phyloP scores from a whole-genome alignment of 2,329 filamentous ascomycete species.

The Fonsecaea multimorphosa region DNA sequence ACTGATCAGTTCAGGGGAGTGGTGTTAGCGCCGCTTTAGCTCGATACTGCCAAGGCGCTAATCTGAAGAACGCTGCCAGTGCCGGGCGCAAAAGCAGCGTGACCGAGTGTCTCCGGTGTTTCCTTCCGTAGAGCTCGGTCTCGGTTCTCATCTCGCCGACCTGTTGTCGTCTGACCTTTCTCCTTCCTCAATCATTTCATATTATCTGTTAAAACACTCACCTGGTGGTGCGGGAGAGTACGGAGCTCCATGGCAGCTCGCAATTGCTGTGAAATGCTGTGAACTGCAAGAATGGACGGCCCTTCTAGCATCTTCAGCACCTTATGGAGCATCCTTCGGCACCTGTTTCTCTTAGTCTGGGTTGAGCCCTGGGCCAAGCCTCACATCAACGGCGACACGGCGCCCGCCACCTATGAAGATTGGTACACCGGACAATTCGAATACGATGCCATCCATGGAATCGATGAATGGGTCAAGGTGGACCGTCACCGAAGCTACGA shows the following conservation, averaged over 20 bases:
- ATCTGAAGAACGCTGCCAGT: background rate
- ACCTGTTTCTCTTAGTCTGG: constrained; percentile 22
- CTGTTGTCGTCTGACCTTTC: background rate
- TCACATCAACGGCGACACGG: constrained; percentile 2
- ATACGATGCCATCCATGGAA: constrained; percentile 28
- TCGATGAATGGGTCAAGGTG: constrained; percentile 28
- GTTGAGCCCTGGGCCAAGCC: constrained; percentile 29
- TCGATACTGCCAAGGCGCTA: background rate
- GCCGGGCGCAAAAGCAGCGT: constrained; percentile 3
- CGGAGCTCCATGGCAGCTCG: background rate
- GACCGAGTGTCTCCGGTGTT: background rate
- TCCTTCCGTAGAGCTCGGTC: background rate
- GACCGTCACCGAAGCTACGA: constrained; percentile 30
- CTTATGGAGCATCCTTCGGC: constrained; percentile 25
- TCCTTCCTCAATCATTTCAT: background rate
- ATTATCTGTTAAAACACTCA: background rate
- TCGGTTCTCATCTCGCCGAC: background rate
- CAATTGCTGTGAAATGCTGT: background rate
- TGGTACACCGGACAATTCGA: constrained; percentile 23
- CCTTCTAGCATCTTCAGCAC: constrained; percentile 18
- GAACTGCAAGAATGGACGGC: constrained; percentile 12
- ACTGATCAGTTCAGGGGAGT: background rate
- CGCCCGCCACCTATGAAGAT: constrained; percentile 23
- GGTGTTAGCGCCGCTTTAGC: background rate
- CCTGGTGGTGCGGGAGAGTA: background rate